Evolutionary conservation across 2,329 filamentous ascomycete species (phyloP).

Genomic region (Phaeosphaeria sp.): DNA sequence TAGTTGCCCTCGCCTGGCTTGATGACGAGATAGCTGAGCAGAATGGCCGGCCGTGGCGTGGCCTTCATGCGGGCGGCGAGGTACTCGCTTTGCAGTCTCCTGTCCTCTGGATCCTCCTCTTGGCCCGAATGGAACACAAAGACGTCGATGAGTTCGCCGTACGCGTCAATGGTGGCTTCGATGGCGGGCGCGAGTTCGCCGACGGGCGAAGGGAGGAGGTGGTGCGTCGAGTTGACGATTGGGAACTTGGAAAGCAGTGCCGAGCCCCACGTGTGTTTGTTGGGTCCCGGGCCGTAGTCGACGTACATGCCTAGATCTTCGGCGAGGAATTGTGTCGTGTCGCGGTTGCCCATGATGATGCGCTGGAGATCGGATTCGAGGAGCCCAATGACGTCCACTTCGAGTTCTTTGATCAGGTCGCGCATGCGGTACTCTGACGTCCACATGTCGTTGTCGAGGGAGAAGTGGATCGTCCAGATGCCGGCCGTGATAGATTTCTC

Average conservation of each 20-base stretch:
- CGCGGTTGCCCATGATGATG: conserved; percentile 99
- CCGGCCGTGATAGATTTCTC: conserved; percentile 89
- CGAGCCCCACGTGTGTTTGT: conserved; percentile 98
- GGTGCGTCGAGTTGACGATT: conserved; percentile 95
- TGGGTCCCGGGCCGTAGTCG: conserved; percentile 94
- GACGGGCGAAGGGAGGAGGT: conserved; percentile 89
- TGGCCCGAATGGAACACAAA: conserved; percentile 99
- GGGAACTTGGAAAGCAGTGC: conserved; percentile 96
- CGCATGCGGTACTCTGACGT: conserved; percentile 93
- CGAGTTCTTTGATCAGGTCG: conserved; percentile 88
- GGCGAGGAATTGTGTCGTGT: conserved; percentile 91
- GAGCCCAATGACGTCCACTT: conserved; percentile 95
- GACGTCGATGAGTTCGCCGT: conserved; percentile 87
- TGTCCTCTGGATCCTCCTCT: conserved; percentile 93
- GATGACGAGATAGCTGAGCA: conserved; percentile 92
- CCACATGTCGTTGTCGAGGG: conserved; percentile 98
- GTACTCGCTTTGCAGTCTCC: conserved; percentile 85
- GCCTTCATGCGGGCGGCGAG: conserved; percentile 86
- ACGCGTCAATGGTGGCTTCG: conserved; percentile 92
- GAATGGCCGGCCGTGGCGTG: conserved; percentile 77
- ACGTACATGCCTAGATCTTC: conserved; percentile 99
- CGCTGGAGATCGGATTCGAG: conserved; percentile 92
- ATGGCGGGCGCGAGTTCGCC: conserved; percentile 96
- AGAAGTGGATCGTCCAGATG: conserved; percentile 99
- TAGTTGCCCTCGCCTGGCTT: conserved; percentile 93